phyloP scores from a whole-genome alignment of 129 eudicot species.

The Smallanthus sonchifolius region DNA sequence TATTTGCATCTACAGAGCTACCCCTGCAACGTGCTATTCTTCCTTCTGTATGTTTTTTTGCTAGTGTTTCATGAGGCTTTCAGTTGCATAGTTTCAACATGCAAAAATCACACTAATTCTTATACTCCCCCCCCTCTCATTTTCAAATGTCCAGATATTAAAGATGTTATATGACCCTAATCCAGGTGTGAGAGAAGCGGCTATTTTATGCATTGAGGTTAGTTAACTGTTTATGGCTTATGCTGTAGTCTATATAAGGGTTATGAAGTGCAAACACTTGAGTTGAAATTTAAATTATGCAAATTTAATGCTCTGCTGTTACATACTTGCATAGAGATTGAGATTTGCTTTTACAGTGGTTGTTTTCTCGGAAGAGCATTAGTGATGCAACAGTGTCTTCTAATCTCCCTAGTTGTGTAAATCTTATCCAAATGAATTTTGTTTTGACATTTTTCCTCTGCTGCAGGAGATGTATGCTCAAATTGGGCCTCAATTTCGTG shows the following conservation, averaged over 20 bases:
- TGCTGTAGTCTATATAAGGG: background rate
- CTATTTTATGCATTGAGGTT: conserved; percentile 90
- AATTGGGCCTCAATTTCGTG: conserved; percentile 93
- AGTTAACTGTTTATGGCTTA: conserved; percentile 23
- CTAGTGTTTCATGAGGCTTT: conserved; percentile 13
- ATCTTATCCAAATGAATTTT: background rate
- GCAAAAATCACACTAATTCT: conserved; percentile 3
- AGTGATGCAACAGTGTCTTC: background rate
- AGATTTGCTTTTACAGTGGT: background rate
- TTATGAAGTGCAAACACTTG: conserved; percentile 8
- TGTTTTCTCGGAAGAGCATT: background rate
- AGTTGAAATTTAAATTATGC: background rate
- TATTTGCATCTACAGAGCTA: conserved; percentile 91
- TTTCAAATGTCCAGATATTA: conserved; percentile 54
- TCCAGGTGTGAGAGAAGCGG: conserved; percentile 92
- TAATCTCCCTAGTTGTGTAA: background rate
- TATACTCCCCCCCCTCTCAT: background rate
- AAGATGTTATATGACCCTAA: conserved; percentile 94
- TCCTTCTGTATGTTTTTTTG: conserved; percentile 64
- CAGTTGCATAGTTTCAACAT: background rate
- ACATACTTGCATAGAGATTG: background rate
- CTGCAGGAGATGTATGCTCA: conserved; percentile 94
- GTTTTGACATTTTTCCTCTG: conserved; percentile 3
- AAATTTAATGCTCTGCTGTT: background rate
- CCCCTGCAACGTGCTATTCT: conserved; percentile 98